phyloP scores from a whole-genome alignment of 495 filamentous ascomycete species.

The Friedmanniomyces simplex region DNA sequence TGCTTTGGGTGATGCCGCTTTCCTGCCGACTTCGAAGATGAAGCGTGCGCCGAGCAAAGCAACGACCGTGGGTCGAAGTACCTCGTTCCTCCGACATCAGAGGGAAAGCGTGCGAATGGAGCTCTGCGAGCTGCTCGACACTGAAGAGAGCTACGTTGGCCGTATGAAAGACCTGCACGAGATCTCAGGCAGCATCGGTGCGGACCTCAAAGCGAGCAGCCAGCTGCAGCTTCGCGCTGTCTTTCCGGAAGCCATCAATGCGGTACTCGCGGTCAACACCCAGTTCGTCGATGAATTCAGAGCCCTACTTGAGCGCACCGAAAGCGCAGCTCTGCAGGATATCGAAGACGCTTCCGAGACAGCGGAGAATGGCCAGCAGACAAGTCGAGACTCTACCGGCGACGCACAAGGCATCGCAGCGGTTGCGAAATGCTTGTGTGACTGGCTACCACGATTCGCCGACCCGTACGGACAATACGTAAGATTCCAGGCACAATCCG shows the following conservation, averaged over 20 bases:
- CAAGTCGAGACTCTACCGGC: slow-evolving; percentile 2
- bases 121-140: slow-evolving; percentile 85
- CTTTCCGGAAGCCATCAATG: slow-evolving; percentile 68
- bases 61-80: slow-evolving; percentile 61
- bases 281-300: slow-evolving; percentile 66
- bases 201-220: slow-evolving; percentile 60
- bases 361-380: slow-evolving; percentile 21
- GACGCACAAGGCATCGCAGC: slow-evolving; percentile 65
- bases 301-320: slow-evolving; percentile 68
- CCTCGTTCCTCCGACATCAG: slow-evolving; percentile 65
- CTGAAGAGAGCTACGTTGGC: slow-evolving; percentile 83
- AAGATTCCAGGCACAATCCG: slow-evolving; percentile 71
- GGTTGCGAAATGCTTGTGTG: slow-evolving; percentile 66
- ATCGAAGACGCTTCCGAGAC: slow-evolving; percentile 25
- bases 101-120: slow-evolving; percentile 76
- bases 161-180: slow-evolving; percentile 55
- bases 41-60: slow-evolving; percentile 80
- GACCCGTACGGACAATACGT: slow-evolving; percentile 87
- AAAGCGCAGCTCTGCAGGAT: slow-evolving; percentile 55
- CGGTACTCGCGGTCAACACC: slow-evolving; percentile 69
- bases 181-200: slow-evolving; percentile 62
- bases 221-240: slow-evolving; percentile 58
- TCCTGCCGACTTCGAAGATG: slow-evolving; percentile 78
- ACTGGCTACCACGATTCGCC: slow-evolving; percentile 85
- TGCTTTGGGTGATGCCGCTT: slow-evolving; percentile 69